Percentiles rank a stretch among this genome's conserved stretches.
Evolutionary conservation across 768 basidiomycete species (phyloP).

Genomic region (Pholiota molesta): DNA sequence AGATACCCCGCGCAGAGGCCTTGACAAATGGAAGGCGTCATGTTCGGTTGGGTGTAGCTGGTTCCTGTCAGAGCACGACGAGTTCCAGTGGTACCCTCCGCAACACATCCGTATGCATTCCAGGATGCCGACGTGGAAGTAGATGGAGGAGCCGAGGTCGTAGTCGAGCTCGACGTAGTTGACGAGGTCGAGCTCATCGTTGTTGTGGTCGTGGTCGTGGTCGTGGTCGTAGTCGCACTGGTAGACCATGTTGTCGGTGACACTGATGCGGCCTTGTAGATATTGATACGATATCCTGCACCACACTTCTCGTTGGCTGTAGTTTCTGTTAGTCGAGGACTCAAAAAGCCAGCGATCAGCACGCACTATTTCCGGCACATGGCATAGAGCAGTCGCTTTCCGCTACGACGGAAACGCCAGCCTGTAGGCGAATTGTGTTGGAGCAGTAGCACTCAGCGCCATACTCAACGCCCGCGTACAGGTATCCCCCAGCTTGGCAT

Average conservation of each 20-base stretch:
- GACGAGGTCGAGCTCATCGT: conserved; percentile 10
- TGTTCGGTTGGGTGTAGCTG: conserved; percentile 26
- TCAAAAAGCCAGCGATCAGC: not conserved
- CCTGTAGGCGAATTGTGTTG: conserved; percentile 17
- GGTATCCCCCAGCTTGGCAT: conserved; percentile 29
- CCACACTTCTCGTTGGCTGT: conserved; percentile 35
- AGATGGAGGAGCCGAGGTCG: conserved; percentile 13
- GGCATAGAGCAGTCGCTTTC: conserved; percentile 32
- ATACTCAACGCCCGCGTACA: conserved; percentile 35
- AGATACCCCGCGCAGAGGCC: conserved; percentile 30
- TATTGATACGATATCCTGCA: conserved; percentile 28
- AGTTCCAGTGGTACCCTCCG: conserved; percentile 31
- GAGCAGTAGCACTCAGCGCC: conserved; percentile 36
- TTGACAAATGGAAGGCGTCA: conserved; percentile 36
- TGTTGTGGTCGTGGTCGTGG: conserved; percentile 9
- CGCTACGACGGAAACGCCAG: conserved; percentile 20
- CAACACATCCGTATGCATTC: conserved; percentile 25
- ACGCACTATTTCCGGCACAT: conserved; percentile 35
- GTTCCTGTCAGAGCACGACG: conserved; percentile 35
- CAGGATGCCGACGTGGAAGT: conserved; percentile 19
- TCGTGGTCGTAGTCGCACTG: conserved; percentile 5
- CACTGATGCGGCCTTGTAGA: too few species aligned
- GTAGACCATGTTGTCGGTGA: too few species aligned
- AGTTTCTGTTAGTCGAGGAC: not conserved
- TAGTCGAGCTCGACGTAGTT: conserved; percentile 4